These are phyloP conservation scores for Pythium oligandrum DNA, from an alignment of 352 stramenopile species.

Conservation along the genomic window DNA sequence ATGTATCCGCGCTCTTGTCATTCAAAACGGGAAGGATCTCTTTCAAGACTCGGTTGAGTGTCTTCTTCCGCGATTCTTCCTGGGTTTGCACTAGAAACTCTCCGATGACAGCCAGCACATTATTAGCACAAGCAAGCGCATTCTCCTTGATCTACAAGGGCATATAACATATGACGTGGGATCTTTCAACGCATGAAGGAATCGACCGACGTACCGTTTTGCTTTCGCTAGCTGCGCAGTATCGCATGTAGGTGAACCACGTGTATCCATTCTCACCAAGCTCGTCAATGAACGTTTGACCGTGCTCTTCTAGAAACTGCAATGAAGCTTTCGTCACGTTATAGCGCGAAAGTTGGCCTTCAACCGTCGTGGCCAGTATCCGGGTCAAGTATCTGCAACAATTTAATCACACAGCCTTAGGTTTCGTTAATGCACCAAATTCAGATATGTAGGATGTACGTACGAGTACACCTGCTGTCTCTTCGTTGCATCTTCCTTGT, in stretches of 20 bases:
- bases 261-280: conserved; percentile 42
- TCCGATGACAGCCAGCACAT: conserved; percentile 39
- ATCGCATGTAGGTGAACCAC: conserved; percentile 75
- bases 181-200: background rate
- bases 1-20: conserved; percentile 30
- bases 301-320: conserved; percentile 45
- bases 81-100: conserved; percentile 31
- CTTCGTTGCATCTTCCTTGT: conserved; percentile 26
- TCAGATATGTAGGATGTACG: conserved; percentile 3
- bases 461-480: conserved; percentile 70
- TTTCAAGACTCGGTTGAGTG: conserved; percentile 68
- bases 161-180: background rate
- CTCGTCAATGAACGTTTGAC: conserved; percentile 35
- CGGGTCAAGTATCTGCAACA: conserved; percentile 46
- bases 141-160: conserved; percentile 62
- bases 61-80: conserved; percentile 54
- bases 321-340: conserved; percentile 62
- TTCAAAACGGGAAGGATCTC: conserved; percentile 59
- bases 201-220: conserved; percentile 46
- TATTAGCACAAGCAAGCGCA: conserved; percentile 40
- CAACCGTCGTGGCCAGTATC: conserved; percentile 52
- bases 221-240: conserved; percentile 55
- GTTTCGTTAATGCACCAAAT: conserved; percentile 2
- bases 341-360: conserved; percentile 58
- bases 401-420: conserved; percentile 6